Evolutionary conservation across 345 rosid species (phyloP).

Genomic region (Eucalyptus polyanthemos): DNA sequence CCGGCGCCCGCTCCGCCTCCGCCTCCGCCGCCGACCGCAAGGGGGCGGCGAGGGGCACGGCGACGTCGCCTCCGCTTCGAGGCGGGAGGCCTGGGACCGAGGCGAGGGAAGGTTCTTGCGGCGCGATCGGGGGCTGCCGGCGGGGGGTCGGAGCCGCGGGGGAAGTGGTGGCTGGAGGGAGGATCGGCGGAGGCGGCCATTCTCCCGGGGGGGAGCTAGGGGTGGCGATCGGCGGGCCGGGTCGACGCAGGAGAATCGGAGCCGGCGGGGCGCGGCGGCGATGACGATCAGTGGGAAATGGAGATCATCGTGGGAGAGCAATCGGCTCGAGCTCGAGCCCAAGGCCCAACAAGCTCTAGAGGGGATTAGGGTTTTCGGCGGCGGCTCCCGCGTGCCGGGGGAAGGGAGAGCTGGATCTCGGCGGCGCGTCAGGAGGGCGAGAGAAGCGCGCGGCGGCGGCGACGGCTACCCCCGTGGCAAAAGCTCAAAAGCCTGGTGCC

Average conservation of each 20-base stretch:
- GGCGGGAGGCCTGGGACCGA: conserved; percentile 29
- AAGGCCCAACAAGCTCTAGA: background rate
- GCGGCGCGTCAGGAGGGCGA: background rate
- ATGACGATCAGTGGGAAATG: background rate
- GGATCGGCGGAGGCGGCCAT: conserved; percentile 3
- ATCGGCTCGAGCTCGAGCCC: background rate
- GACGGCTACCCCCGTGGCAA: background rate
- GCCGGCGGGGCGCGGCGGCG: background rate
- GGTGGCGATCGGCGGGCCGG: background rate
- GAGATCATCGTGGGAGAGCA: background rate
- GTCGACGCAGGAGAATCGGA: background rate
- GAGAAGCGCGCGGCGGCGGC: background rate
- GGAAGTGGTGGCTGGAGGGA: conserved; percentile 21
- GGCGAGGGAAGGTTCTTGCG: conserved; percentile 17
- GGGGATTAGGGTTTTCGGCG: background rate
- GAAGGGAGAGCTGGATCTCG: background rate
- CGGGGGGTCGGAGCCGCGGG: conserved; percentile 5
- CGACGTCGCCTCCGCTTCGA: conserved; percentile 10
- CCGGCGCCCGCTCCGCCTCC: background rate
- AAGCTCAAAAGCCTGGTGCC: background rate
- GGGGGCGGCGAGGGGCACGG: background rate
- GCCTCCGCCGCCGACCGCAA: background rate
- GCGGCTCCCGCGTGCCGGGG: background rate
- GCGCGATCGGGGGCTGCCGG: conserved; percentile 15
- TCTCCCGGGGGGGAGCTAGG: background rate